These are phyloP conservation scores for Grosmannia clavigera DNA, from an alignment of 2,329 filamentous ascomycete genomes.

Conservation along the genomic window DNA sequence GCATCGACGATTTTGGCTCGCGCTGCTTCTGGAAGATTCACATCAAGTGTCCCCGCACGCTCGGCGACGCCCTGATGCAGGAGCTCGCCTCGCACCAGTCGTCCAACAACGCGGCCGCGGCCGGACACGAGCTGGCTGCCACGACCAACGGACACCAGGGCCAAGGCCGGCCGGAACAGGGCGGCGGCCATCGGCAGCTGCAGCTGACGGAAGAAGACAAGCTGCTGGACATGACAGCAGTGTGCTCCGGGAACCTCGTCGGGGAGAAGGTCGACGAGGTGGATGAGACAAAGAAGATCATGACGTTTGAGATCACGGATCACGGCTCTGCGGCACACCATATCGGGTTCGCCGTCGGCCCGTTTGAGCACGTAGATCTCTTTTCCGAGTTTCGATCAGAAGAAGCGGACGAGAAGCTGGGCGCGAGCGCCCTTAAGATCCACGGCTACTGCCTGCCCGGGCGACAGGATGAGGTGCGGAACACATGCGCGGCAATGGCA, in stretches of 20 bases:
- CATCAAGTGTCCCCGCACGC: slow-evolving; percentile 71
- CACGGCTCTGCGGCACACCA: slow-evolving; percentile 69
- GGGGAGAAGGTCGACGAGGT: slow-evolving; percentile 69
- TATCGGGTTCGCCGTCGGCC: slow-evolving; percentile 85
- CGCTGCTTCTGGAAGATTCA: slow-evolving; percentile 74
- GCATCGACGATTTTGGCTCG: slow-evolving; percentile 73
- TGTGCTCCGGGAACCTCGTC: slow-evolving; percentile 80
- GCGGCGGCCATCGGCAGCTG: slow-evolving; percentile 17
- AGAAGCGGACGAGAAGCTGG: slow-evolving; percentile 83
- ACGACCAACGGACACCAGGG: not conserved
- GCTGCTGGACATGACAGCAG: slow-evolving; percentile 73
- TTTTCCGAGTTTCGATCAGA: slow-evolving; percentile 75
- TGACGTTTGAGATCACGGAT: slow-evolving; percentile 58
- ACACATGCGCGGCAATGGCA: slow-evolving; percentile 76
- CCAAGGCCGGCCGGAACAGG: slow-evolving; percentile 9
- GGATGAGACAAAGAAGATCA: slow-evolving; percentile 74
- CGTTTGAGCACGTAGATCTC: slow-evolving; percentile 87
- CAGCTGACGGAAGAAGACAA: slow-evolving; percentile 64
- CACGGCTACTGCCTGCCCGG: slow-evolving; percentile 85
- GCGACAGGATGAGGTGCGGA: slow-evolving; percentile 67
- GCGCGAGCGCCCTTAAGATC: slow-evolving; percentile 75
- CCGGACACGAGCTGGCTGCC: not conserved
- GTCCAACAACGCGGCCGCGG: slow-evolving; percentile 2
- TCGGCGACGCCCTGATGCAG: slow-evolving; percentile 61
- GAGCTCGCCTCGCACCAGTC: slow-evolving; percentile 28